phyloP scores from a whole-genome alignment of 2,329 filamentous ascomycete species.

The Tolypocladium ovalisporum region DNA sequence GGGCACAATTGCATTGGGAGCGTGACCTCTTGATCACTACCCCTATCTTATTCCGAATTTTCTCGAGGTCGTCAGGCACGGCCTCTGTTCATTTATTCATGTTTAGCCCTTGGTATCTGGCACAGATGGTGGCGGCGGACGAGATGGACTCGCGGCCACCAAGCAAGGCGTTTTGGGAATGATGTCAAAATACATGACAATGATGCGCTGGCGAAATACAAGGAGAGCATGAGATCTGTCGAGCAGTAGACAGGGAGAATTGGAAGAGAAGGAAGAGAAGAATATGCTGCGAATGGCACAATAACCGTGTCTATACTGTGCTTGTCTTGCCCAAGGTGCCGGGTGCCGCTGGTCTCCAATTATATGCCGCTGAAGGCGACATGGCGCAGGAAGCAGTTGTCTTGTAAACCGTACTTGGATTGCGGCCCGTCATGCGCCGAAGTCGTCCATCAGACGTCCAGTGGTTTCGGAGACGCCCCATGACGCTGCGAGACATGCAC shows the following conservation, averaged over 20 bases:
- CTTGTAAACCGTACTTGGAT: too few species aligned
- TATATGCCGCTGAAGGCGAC: too few species aligned
- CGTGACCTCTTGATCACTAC: neutral
- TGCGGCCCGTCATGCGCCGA: too few species aligned
- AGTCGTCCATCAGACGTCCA: too few species aligned
- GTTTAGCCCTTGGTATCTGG: neutral
- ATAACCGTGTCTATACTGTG: too few species aligned
- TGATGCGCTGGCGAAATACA: neutral
- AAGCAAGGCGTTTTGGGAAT: neutral
- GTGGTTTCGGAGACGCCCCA: too few species aligned
- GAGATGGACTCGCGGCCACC: neutral
- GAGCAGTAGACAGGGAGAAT: neutral
- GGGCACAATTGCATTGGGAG: neutral
- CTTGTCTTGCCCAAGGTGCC: too few species aligned
- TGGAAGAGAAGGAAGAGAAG: neutral
- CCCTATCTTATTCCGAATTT: neutral
- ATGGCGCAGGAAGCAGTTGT: too few species aligned
- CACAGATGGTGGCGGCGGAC: neutral
- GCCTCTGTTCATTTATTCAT: neutral
- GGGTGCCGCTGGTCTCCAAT: too few species aligned
- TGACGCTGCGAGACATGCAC: too few species aligned
- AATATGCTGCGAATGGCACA: neutral
- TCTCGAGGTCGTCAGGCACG: neutral
- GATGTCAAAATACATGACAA: neutral
- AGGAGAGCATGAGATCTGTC: neutral